A percentile compares a stretch with the other conserved stretches of the same genome.
Conservation (phyloP, 371 early-diverging fungal species). For the Paraphysoderma sedebokerense region DNA sequence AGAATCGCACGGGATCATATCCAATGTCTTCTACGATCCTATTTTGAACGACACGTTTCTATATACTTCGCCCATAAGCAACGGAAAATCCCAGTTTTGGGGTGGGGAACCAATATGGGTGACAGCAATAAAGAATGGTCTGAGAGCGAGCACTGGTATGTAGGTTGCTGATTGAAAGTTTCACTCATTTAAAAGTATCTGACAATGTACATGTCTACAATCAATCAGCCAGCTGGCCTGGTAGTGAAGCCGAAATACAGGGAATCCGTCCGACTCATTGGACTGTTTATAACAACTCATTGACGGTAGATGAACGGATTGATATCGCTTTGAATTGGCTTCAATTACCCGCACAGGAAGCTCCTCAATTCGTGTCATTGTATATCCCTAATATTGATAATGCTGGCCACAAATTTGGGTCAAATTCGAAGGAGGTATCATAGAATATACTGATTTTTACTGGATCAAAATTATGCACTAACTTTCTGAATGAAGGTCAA, state of each 20-base stretch:
- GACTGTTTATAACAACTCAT: constrained; percentile 26
- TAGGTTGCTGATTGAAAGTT: no score
- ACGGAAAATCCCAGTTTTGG: constrained; percentile 53
- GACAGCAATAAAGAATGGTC: neutral
- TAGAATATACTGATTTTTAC: neutral
- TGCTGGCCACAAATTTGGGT: constrained; percentile 63
- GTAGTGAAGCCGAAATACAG: constrained; percentile 40
- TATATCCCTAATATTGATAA: constrained; percentile 72
- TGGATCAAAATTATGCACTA: neutral
- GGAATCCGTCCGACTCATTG: constrained; percentile 43
- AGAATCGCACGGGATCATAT: constrained; percentile 80
- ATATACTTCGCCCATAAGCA: constrained; percentile 36
- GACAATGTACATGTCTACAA: no score
- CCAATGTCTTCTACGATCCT: constrained; percentile 74
- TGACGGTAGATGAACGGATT: constrained; percentile 35
- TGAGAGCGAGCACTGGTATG: no score
- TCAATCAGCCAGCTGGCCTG: constrained; percentile 78
- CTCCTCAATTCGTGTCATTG: constrained; percentile 57
- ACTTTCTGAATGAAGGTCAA: constrained; percentile 22
- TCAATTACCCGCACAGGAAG: constrained; percentile 30
- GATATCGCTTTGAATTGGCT: constrained; percentile 52
- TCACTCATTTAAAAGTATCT: no score
- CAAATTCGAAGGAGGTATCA: constrained; percentile 25
- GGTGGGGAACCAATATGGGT: constrained; percentile 61
- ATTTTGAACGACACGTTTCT: constrained; percentile 47